These are phyloP conservation scores for Eimeria praecox DNA, from an alignment of 169 alveolate genomes.

Conservation along the genomic window DNA sequence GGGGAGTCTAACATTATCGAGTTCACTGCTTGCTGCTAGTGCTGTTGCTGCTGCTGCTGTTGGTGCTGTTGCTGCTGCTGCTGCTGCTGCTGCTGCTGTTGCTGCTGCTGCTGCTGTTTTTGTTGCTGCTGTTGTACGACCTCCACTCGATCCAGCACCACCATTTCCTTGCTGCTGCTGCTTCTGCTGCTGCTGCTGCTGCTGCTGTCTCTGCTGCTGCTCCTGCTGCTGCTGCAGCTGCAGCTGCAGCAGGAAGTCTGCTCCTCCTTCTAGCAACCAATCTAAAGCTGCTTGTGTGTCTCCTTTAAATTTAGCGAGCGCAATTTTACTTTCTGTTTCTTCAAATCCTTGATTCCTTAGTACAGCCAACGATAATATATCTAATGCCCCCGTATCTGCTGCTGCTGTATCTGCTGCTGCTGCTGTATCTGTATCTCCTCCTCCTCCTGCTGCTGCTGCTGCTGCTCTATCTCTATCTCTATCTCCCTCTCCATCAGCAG, in stretches of 20 bases:
- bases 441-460: not conserved
- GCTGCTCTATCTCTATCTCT: not conserved
- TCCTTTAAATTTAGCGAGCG: conserved; percentile 78
- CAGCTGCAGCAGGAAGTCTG: conserved; percentile 36
- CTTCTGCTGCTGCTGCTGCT: not conserved
- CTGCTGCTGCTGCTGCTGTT: not conserved
- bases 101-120: not conserved
- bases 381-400: conserved; percentile 58
- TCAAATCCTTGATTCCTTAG: conserved; percentile 84
- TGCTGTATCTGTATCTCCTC: not conserved
- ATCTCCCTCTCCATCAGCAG: not conserved
- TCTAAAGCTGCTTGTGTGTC: conserved; percentile 84
- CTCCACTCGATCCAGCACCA: not conserved
- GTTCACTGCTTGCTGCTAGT: conserved; percentile 13
- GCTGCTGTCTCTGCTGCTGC: conserved; percentile 41
- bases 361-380: conserved; percentile 82
- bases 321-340: conserved; percentile 80
- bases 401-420: conserved; percentile 34
- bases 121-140: no score
- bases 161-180: not conserved
- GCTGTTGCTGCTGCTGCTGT: conserved; percentile 55
- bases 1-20: conserved; percentile 77
- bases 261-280: conserved; percentile 81
- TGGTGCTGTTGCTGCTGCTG: not conserved
- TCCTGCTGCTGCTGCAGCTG: conserved; percentile 60